Conservation (phyloP, 352 stramenopile species). For the Phytopythium helicoides region DNA sequence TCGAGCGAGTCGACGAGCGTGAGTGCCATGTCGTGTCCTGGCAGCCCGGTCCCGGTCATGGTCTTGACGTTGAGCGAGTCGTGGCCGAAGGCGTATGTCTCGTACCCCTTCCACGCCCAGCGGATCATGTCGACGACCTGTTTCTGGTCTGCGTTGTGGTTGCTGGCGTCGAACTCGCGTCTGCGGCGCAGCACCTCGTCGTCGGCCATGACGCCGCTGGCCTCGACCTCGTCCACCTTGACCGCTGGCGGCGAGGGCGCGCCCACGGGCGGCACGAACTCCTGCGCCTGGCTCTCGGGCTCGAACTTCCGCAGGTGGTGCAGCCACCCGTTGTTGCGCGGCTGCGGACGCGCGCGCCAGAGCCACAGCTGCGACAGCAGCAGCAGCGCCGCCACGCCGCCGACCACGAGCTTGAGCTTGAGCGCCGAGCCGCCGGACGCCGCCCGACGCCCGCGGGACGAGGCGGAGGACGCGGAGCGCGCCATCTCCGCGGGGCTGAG, state of each 20-base stretch:
- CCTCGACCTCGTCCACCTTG: constrained; percentile 7
- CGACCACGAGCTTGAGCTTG: constrained; percentile 26
- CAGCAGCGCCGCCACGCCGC: constrained; percentile 31
- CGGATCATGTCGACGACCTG: constrained; percentile 62
- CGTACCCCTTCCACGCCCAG: constrained; percentile 83
- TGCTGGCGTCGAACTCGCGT: constrained; percentile 37
- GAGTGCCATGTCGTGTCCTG: constrained; percentile 70
- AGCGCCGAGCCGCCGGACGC: constrained; percentile 33
- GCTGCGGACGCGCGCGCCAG: constrained; percentile 28
- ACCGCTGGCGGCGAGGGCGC: constrained; percentile 1
- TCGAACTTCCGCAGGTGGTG: constrained; percentile 36
- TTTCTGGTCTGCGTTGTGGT: constrained; percentile 54
- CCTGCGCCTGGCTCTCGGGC: constrained; percentile 5
- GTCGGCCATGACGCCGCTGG: constrained; percentile 18
- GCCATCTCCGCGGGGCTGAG: constrained; percentile 8
- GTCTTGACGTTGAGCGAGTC: constrained; percentile 69
- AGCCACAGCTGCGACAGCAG: constrained; percentile 38
- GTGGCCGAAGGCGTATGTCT: constrained; percentile 62
- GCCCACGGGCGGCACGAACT: constrained; percentile 2
- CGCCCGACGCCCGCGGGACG: not conserved
- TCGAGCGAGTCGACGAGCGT: constrained; percentile 80
- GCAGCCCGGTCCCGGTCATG: constrained; percentile 53
- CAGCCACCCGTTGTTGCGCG: constrained; percentile 32
- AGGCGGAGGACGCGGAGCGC: not conserved
- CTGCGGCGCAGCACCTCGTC: constrained; percentile 37